Evolutionary conservation across 179 eudicot genomes (phyloP), one percentile per base, ranked within the genome.

Genomic region (Silene coronaria): DNA sequence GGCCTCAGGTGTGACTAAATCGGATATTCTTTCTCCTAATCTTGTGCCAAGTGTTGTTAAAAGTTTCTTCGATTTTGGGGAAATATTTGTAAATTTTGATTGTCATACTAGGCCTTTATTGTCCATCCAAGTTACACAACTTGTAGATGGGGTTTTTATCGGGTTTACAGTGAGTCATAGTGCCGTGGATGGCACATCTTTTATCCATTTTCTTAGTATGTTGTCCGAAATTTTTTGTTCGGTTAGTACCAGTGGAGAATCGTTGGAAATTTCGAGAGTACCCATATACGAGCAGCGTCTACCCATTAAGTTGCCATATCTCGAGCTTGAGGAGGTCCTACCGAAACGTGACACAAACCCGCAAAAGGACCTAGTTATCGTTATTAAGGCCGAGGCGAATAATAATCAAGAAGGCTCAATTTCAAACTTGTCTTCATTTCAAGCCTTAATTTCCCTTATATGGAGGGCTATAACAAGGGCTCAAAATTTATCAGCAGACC

Each of bases 51-150:
- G 14, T 0, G 21, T 75, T 5, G 86, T 84, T n/a, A 76, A 71
- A 17, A 74, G 80, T 0, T 84, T 89, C 45, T 87, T 85, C 26
- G 85, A 80, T 19, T 82, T 77, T 2, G 80, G 85, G 4, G 83
- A 78, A 27, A 67, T 34, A 46, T 80, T 76, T 0, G 65, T 82
- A 4, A 84, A 82, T 57, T 80, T 85, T 58, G 89, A 87, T 28
- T 89, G 87, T 0, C 92, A 87, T 27, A 36, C 58, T 48, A 63
- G 27, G 70, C 71, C 92, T 6, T n/a, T 89, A 46, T 24, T 88
- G 22, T 70, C 87, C 0, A 22, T 85, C 2, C 67, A 80, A 71
- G 73, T 76, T 2, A 80, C 83, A 0, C 74, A 80, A 74, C 58
- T 80, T 7, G 1, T 45, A 10, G 77, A 80, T 59, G 80, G 83